These are phyloP conservation scores for Chrysoporthe austroafricana DNA, from an alignment of 2,329 filamentous ascomycete genomes.

Conservation along the genomic window DNA sequence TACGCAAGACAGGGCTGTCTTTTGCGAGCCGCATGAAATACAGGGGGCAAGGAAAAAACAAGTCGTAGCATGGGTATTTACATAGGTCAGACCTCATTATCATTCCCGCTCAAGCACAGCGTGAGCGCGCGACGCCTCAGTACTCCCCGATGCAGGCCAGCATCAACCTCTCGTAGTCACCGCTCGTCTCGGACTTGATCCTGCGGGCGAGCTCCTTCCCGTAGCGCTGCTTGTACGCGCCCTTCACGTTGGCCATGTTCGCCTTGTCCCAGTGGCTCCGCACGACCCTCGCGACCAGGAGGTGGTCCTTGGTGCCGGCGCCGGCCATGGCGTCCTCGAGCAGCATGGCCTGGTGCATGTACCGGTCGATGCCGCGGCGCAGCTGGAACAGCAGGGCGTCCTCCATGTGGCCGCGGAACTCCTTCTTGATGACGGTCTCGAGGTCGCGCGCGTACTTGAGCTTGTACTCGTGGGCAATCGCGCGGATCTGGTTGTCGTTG, in stretches of 20 bases:
- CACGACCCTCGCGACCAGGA: slow-evolving; percentile 78
- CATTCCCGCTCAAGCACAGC: not conserved
- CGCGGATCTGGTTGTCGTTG: slow-evolving; percentile 82
- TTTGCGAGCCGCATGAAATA: not conserved
- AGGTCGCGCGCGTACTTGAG: slow-evolving; percentile 72
- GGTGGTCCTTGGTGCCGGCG: slow-evolving; percentile 80
- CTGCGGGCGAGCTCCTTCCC: slow-evolving; percentile 67
- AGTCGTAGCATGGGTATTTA: slow-evolving; percentile 2
- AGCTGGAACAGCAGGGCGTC: slow-evolving; percentile 81
- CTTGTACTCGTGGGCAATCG: slow-evolving; percentile 76
- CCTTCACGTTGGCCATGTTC: slow-evolving; percentile 76
- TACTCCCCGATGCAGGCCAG: slow-evolving; percentile 65
- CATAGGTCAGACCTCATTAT: slow-evolving; percentile 20
- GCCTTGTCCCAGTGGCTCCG: slow-evolving; percentile 81
- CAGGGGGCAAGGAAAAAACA: not conserved
- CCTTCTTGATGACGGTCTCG: slow-evolving; percentile 72
- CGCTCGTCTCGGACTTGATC: slow-evolving; percentile 82
- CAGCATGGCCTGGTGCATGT: slow-evolving; percentile 78
- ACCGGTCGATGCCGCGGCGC: slow-evolving; percentile 76
- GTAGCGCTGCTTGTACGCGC: slow-evolving; percentile 75
- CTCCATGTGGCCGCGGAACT: slow-evolving; percentile 93
- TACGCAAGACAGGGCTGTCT: not conserved
- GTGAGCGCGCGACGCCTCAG: not conserved
- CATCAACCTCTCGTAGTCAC: slow-evolving; percentile 79
- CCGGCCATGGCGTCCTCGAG: slow-evolving; percentile 91